Conservation (phyloP, 2,329 filamentous ascomycete species). For the Magnaporthiopsis poae region DNA sequence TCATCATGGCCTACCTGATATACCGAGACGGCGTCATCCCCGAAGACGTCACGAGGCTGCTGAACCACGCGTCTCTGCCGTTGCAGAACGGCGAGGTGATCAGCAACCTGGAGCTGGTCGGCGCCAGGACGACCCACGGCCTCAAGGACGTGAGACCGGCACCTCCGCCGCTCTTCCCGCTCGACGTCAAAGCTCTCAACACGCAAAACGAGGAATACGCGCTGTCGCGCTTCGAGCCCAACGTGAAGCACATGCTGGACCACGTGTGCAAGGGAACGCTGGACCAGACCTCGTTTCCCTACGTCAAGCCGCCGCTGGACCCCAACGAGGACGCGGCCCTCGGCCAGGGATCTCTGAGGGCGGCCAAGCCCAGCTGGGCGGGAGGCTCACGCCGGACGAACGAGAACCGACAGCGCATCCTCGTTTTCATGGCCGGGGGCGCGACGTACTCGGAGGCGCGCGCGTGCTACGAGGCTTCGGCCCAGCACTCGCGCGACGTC, state of each 20-base stretch:
- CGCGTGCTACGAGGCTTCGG: conserved; percentile 76
- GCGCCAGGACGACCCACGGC: conserved; percentile 56
- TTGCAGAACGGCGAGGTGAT: conserved; percentile 63
- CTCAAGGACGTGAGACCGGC: conserved; percentile 69
- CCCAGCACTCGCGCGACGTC: conserved; percentile 65
- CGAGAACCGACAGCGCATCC: conserved; percentile 80
- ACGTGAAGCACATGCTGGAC: conserved; percentile 74
- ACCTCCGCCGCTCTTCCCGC: conserved; percentile 59
- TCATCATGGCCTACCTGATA: conserved; percentile 76
- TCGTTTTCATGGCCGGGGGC: conserved; percentile 90
- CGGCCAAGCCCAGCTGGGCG: conserved; percentile 91
- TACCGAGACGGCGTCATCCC: conserved; percentile 76
- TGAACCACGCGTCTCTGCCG: conserved; percentile 72
- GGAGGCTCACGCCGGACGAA: conserved; percentile 62
- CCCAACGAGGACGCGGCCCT: conserved; percentile 48
- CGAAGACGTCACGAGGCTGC: conserved; percentile 74
- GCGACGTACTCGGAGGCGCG: conserved; percentile 88
- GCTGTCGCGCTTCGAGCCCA: conserved; percentile 78
- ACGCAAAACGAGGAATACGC: conserved; percentile 60
- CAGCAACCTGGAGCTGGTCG: conserved; percentile 70
- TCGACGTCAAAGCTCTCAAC: conserved; percentile 39
- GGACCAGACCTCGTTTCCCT: conserved; percentile 59
- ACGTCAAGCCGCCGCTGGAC: conserved; percentile 60
- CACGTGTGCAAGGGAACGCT: conserved; percentile 57
- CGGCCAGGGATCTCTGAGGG: conserved; percentile 67